These are phyloP conservation scores for Pseudocercospora vitis DNA, from an alignment of 2,329 filamentous ascomycete species.

Conservation along the genomic window DNA sequence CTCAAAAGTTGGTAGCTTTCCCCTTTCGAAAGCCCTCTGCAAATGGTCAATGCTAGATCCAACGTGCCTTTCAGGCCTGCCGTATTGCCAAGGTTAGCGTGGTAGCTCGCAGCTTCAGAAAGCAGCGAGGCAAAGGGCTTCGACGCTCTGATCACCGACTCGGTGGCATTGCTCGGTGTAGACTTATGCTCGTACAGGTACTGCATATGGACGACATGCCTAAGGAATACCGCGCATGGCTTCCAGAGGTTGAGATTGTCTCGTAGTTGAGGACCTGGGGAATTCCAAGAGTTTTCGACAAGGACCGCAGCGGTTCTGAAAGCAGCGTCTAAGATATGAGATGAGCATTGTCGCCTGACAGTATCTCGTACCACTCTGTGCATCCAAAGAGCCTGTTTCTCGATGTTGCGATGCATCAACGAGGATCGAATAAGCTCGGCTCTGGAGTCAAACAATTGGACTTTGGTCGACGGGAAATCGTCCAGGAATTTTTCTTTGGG, in stretches of 20 bases:
- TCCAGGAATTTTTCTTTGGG: not conserved
- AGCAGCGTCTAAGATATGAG: not conserved
- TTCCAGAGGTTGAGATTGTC: conserved; percentile 10
- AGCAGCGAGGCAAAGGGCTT: conserved; percentile 4
- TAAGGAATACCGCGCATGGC: conserved; percentile 1
- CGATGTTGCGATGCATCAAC: not conserved
- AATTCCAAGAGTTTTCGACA: not conserved
- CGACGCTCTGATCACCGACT: not conserved
- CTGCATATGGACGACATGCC: conserved; percentile 8
- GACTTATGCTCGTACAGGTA: not conserved
- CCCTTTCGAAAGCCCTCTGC: not conserved
- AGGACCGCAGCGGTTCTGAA: conserved; percentile 2
- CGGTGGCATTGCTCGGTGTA: not conserved
- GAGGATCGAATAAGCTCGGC: not conserved
- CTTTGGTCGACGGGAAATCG: not conserved
- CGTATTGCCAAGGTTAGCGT: conserved; percentile 8
- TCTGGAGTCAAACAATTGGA: conserved; percentile 2
- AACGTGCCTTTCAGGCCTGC: not conserved
- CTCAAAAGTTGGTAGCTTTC: not conserved
- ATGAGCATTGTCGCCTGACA: not conserved
- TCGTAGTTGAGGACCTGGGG: not conserved
- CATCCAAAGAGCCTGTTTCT: conserved; percentile 12
- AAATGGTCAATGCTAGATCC: conserved; percentile 4
- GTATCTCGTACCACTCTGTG: conserved; percentile 6
- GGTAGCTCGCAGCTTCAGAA: not conserved